A percentile compares a stretch with the other conserved stretches of the same genome.
Evolutionary conservation across 345 rosid genomes (phyloP).

Genomic region (Salix exigua): DNA sequence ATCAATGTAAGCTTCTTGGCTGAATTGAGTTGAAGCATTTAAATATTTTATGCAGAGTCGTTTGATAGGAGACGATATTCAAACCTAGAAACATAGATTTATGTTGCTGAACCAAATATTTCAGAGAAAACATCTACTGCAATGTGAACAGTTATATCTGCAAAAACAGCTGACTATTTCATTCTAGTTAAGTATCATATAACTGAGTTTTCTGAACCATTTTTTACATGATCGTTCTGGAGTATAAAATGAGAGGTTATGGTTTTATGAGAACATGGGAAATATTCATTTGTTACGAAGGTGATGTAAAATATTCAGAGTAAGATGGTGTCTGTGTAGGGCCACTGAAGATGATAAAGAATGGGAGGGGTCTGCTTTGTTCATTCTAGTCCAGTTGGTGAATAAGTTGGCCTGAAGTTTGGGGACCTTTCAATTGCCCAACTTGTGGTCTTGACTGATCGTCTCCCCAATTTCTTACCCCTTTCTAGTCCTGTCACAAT

Average conservation of each 20-base stretch:
- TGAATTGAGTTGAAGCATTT: neutral
- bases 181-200: neutral
- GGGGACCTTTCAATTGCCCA: neutral
- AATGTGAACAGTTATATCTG: neutral
- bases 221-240: neutral
- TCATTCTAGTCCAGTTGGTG: neutral
- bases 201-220: neutral
- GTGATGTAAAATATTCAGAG: slow-evolving; percentile 7
- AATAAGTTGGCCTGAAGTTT: neutral
- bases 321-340: neutral
- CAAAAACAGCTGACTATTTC: neutral
- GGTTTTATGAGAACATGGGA: neutral
- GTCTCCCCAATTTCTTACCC: neutral
- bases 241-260: neutral
- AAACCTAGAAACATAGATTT: neutral
- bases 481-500: neutral
- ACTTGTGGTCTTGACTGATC: slow-evolving; percentile 2
- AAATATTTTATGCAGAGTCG: neutral
- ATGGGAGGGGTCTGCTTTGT: neutral
- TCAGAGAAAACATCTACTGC: neutral
- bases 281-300: neutral
- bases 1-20: slow-evolving; percentile 63
- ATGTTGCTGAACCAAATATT: neutral
- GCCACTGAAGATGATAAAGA: neutral
- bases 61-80: neutral